Percentiles rank a stretch among this genome's conserved stretches.
Conservation (phyloP, 345 rosid species). For the Rhodamnia rubescens region DNA sequence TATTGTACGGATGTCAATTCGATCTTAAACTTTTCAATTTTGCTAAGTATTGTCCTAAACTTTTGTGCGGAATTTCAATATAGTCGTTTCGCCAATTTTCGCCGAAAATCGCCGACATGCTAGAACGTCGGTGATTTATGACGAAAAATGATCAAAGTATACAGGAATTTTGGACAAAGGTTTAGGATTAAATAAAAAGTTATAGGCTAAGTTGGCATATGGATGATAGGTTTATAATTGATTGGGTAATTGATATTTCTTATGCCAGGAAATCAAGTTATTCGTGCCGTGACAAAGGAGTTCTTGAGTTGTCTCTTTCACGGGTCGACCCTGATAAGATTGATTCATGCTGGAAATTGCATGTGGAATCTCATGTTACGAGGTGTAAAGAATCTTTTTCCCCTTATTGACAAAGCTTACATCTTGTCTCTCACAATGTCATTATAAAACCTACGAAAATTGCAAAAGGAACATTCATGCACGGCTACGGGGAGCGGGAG, state of each 20-base stretch:
- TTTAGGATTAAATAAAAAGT: background rate
- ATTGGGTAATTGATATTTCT: background rate
- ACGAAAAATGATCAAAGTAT: fast-evolving
- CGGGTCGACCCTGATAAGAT: background rate
- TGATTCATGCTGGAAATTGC: background rate
- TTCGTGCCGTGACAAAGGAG: background rate
- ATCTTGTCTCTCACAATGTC: background rate
- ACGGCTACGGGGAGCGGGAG: background rate
- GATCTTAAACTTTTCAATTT: background rate
- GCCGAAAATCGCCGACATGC: too few species aligned
- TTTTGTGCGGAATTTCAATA: fast-evolving
- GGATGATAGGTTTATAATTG: fast-evolving
- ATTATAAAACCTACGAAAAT: background rate
- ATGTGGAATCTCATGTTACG: background rate
- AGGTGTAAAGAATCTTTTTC: background rate
- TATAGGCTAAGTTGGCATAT: background rate
- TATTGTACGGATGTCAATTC: background rate
- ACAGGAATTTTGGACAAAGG: background rate
- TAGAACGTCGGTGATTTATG: too few species aligned
- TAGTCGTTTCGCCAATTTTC: background rate
- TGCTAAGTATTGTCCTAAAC: fast-evolving
- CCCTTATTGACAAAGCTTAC: background rate
- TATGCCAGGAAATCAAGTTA: background rate
- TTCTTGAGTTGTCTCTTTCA: background rate
- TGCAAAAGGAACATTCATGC: background rate